A percentile compares a stretch with the other conserved stretches of the same genome.
Evolutionary conservation across 1,284 basidiomycete species (phyloP).

Genomic region (Cryptococcus neoformans): DNA sequence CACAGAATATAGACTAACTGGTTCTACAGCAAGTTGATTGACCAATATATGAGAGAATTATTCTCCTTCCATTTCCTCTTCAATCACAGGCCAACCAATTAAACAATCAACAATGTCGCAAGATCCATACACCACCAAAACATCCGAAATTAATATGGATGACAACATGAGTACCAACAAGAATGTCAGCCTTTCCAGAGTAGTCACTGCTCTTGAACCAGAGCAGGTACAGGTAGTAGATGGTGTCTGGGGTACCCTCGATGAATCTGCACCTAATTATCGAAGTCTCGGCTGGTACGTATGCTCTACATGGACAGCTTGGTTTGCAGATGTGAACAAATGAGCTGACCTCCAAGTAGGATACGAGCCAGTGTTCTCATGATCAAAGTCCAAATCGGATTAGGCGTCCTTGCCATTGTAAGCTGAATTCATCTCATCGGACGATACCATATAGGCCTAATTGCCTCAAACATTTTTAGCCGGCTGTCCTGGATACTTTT

Average conservation of each 20-base stretch:
- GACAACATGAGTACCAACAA: neutral
- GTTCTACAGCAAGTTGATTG: too few species aligned
- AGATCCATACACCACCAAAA: too few species aligned
- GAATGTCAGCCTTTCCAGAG: neutral
- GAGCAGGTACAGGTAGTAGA: constrained; percentile 15
- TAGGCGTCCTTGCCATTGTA: constrained; percentile 34
- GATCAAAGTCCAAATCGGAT: constrained; percentile 42
- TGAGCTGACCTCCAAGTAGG: constrained; percentile 14
- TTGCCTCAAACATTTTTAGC: neutral
- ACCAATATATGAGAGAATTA: too few species aligned
- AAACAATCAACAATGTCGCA: too few species aligned
- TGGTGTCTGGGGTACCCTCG: constrained; percentile 41
- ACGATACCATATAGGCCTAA: too few species aligned
- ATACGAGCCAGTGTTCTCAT: constrained; percentile 32
- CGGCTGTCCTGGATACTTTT: constrained; percentile 30
- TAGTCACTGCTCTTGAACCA: neutral
- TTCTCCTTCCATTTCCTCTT: too few species aligned
- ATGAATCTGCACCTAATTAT: constrained; percentile 41
- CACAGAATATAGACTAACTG: too few species aligned
- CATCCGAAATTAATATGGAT: too few species aligned
- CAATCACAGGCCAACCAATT: too few species aligned
- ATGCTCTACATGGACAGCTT: neutral
- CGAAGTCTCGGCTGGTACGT: constrained; percentile 36
- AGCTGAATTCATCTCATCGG: too few species aligned
- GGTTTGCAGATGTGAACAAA: neutral